Evolutionary conservation across 2,329 filamentous ascomycete species (phyloP).

Genomic region (Gyromitra esculenta): DNA sequence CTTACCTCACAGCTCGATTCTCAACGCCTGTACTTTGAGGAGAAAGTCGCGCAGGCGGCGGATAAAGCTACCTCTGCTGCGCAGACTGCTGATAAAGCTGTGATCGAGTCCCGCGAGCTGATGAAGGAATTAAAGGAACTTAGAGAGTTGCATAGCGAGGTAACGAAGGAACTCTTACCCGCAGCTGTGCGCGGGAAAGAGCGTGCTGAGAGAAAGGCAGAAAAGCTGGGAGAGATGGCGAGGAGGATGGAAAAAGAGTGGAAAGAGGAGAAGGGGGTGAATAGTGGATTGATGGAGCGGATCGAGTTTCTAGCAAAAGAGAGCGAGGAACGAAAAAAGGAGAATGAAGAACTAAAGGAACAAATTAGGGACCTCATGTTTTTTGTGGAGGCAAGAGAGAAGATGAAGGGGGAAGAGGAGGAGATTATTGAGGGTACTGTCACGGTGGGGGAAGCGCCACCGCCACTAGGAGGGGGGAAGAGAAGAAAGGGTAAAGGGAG

Average conservation of each 20-base stretch:
- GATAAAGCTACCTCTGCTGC: constrained; percentile 85
- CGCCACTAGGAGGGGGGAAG: constrained; percentile 58
- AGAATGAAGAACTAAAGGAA: constrained; percentile 80
- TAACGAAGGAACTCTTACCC: constrained; percentile 70
- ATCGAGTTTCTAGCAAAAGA: constrained; percentile 75
- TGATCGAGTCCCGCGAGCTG: constrained; percentile 64
- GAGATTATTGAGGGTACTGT: constrained; percentile 78
- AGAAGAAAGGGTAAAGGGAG: constrained; percentile 66
- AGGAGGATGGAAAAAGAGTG: constrained; percentile 78
- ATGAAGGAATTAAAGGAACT: constrained; percentile 66
- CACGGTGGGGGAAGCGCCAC: constrained; percentile 69
- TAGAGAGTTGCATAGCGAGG: constrained; percentile 66
- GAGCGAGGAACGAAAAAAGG: constrained; percentile 67
- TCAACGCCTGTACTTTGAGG: constrained; percentile 93
- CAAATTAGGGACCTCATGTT: constrained; percentile 87
- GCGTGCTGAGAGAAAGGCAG: constrained; percentile 73
- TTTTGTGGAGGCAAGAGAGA: constrained; percentile 86
- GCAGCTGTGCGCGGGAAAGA: constrained; percentile 76
- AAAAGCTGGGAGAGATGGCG: constrained; percentile 78
- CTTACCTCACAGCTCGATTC: constrained; percentile 92
- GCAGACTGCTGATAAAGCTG: constrained; percentile 72
- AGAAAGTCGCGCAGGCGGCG: constrained; percentile 85
- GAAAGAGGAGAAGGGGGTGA: constrained; percentile 87
- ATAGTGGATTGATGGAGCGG: constrained; percentile 80
- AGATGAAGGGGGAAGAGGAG: constrained; percentile 76